Evolutionary conservation across 2,329 filamentous ascomycete genomes (phyloP), one percentile per base, ranked within the genome.

Genomic region (Clathrospora elynae): DNA sequence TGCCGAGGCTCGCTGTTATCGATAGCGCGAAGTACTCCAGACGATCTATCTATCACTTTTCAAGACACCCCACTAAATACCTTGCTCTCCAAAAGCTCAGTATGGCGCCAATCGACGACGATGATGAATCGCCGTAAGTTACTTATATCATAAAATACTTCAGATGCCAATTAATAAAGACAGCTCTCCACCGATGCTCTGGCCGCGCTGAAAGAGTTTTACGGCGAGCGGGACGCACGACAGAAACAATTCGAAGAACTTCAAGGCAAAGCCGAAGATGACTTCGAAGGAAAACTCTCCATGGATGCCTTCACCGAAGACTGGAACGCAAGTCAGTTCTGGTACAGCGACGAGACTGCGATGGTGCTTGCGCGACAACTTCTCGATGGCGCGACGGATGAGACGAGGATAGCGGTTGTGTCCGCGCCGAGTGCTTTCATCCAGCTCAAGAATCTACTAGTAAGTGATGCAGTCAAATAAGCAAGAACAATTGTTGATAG

Each of bases 271-370:
- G 82, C 83, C 1, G 84, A 87, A 61, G 73, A 78, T 32, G 75
- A 78, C 10, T 75, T 77, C 46, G 67, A 72, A 8, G 64, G 67
- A 14, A 70, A 70, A 31, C 55, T 81, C 22, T 78, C 72, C 26
- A 92, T 92, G 81, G 82, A 87, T 19, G 74, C 79, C 1, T 93
- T 92, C 59, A 76, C 77, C 1, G 88, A 92, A 70, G 85, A 92
- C 68, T 93, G 88, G 88, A 88, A 91, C 62, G 81, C 86, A 61
- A 86, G 82, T 49, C 88, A 92, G 70, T 93, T 93, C 62, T 93
- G 88, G 88, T 90, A 89, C 64, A 83, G 82, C 6, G 84, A 90
- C 38, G 80, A 84, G 52, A 91, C 87, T 16, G 88, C 88, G 0
- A 76, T 68, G 2, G 62, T 76, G 4, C 70, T 88, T 13, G 88